phyloP scores from a whole-genome alignment of 202 grass and related monocot genomes.

The Brachypodium distachyon region DNA sequence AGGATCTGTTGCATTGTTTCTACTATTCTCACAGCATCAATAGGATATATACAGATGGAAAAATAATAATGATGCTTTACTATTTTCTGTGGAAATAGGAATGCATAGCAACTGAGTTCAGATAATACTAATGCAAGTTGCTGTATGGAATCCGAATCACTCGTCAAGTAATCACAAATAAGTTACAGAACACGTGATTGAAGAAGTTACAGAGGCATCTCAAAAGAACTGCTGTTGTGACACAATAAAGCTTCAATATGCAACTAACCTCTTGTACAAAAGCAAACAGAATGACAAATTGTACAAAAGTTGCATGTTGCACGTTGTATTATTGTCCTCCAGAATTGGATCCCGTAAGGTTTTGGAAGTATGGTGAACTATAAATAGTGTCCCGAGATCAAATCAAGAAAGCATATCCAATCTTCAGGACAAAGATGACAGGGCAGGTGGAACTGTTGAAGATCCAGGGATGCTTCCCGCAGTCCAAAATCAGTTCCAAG shows the following conservation, averaged over 20 bases:
- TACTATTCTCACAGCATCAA: no score
- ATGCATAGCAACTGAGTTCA: background rate
- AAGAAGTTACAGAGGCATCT: background rate
- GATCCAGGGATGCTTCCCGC: background rate
- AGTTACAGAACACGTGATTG: background rate
- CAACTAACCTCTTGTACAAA: background rate
- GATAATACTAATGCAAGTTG: background rate
- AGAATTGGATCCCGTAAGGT: background rate
- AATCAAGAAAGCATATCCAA: background rate
- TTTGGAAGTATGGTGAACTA: background rate
- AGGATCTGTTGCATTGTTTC: no score
- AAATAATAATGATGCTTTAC: background rate
- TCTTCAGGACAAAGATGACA: background rate
- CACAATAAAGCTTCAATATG: background rate
- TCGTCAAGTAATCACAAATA: background rate
- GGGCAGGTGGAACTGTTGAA: background rate
- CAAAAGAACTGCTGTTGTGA: background rate
- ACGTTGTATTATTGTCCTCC: background rate
- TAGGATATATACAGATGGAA: background rate
- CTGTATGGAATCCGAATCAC: background rate
- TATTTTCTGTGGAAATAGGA: background rate
- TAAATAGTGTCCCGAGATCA: background rate
- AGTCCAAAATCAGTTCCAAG: background rate
- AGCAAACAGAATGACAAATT: background rate
- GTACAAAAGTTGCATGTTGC: background rate